A percentile compares a stretch with the other conserved stretches of the same genome.
Evolutionary conservation across 768 basidiomycete genomes (phyloP).

Genomic region (Leccinum uliginosum): DNA sequence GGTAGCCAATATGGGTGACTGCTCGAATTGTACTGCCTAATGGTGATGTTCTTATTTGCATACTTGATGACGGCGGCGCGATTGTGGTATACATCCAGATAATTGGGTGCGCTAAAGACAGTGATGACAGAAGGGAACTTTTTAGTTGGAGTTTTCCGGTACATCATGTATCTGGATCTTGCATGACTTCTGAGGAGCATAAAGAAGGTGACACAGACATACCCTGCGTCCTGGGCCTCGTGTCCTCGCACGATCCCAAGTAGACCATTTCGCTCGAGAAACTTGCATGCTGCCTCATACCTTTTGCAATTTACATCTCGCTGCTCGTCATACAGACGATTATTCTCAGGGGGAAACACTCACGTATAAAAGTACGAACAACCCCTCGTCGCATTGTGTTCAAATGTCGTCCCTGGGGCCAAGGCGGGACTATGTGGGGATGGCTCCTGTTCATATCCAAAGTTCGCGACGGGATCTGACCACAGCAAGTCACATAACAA

Average conservation of each 20-base stretch:
- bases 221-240: constrained; percentile 98
- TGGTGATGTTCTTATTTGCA: constrained; percentile 95
- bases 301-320: constrained; percentile 27
- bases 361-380: constrained; percentile 94
- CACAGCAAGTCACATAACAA: constrained; percentile 93
- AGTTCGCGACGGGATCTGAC: constrained; percentile 90
- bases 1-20: constrained; percentile 94
- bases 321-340: constrained; percentile 1
- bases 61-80: constrained; percentile 97
- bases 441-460: constrained; percentile 73
- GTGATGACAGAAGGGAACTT: constrained; percentile 98
- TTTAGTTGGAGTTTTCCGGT: constrained; percentile 89
- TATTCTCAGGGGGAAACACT: constrained; percentile 27
- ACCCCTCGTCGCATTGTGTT: constrained; percentile 83
- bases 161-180: constrained; percentile 76
- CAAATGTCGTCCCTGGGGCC: constrained; percentile 54
- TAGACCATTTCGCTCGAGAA: constrained; percentile 86
- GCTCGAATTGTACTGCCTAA: constrained; percentile 78
- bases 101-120: constrained; percentile 97
- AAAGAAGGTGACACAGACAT: constrained; percentile 18
- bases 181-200: neutral
- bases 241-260: constrained; percentile 94
- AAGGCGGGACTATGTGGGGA: constrained; percentile 48
- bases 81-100: constrained; percentile 96
- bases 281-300: constrained; percentile 92